Conservation (phyloP, 2,329 filamentous ascomycete species). For the Arthrinium phaeospermum region DNA sequence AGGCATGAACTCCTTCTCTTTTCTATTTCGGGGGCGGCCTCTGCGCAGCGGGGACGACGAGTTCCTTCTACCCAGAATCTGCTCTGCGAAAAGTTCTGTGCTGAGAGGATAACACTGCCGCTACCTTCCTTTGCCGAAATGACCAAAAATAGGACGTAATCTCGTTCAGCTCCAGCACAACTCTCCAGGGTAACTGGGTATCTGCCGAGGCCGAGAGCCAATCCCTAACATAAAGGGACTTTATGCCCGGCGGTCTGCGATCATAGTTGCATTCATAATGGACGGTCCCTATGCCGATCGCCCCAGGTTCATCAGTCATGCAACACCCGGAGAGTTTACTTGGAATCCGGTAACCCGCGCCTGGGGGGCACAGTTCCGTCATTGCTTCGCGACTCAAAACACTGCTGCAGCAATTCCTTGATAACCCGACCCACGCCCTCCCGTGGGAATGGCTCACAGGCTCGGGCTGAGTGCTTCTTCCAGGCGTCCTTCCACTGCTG, state of each 20-base stretch:
- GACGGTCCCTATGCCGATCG: constrained; percentile 6
- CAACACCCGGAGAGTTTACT: constrained; percentile 1
- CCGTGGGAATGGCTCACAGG: neutral
- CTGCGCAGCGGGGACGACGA: neutral
- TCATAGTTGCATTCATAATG: constrained; percentile 12
- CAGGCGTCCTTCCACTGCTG: constrained; percentile 1
- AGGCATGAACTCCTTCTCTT: neutral
- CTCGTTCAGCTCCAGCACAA: neutral
- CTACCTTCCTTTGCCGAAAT: constrained; percentile 4
- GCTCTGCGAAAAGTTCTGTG: neutral
- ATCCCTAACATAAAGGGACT: constrained; percentile 8
- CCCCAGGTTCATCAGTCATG: constrained; percentile 1
- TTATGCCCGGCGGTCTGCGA: neutral
- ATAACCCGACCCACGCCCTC: neutral
- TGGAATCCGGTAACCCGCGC: neutral
- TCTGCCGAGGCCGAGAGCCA: constrained; percentile 5
- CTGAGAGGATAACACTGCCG: neutral
- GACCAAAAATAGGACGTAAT: constrained; percentile 15
- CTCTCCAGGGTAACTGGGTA: neutral
- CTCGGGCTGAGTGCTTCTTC: neutral
- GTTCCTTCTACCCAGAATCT: neutral
- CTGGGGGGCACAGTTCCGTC: neutral
- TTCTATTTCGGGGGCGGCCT: constrained; percentile 12
- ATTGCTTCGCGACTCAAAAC: neutral
- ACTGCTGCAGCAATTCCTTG: neutral